Evolutionary conservation across 345 rosid genomes (phyloP).

Genomic region (Brassica carinata): DNA sequence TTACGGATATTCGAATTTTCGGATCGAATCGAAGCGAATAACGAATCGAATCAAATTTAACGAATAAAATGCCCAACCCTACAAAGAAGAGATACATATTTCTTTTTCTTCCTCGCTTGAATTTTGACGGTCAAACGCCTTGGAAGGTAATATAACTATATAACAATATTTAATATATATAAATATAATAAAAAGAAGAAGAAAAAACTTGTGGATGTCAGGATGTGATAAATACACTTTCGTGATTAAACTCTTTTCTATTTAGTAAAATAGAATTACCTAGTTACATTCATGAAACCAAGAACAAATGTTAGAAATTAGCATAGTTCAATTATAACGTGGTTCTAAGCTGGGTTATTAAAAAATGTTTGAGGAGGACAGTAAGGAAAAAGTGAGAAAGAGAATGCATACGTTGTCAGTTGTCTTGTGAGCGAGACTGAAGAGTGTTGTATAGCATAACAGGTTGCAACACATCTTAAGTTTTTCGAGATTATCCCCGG

Average conservation of each 20-base stretch:
- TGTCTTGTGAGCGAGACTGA: not conserved
- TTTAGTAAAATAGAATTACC: too few species aligned
- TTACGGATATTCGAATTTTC: too few species aligned
- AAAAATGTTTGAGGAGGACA: not conserved
- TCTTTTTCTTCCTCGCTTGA: not conserved
- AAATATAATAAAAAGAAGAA: not conserved
- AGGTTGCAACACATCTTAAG: not conserved
- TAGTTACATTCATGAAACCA: too few species aligned
- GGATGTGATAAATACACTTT: not conserved
- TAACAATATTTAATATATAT: not conserved
- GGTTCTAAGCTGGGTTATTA: not conserved
- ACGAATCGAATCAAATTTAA: too few species aligned
- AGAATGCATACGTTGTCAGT: conserved; percentile 17
- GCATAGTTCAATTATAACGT: not conserved
- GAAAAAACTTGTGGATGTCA: not conserved
- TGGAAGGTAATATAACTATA: conserved; percentile 15
- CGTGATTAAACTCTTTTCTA: not conserved
- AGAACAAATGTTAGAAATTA: not conserved
- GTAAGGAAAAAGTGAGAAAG: not conserved
- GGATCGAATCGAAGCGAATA: too few species aligned
- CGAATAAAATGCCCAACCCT: too few species aligned
- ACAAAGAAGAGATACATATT: conserved; percentile 37
- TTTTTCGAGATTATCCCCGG: not conserved
- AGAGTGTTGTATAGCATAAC: conserved; percentile 1
- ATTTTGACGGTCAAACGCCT: conserved; percentile 28